Evolutionary conservation across 179 eudicot genomes (phyloP), one percentile per base, ranked within the genome.

Genomic region (Drosera spatulata): DNA sequence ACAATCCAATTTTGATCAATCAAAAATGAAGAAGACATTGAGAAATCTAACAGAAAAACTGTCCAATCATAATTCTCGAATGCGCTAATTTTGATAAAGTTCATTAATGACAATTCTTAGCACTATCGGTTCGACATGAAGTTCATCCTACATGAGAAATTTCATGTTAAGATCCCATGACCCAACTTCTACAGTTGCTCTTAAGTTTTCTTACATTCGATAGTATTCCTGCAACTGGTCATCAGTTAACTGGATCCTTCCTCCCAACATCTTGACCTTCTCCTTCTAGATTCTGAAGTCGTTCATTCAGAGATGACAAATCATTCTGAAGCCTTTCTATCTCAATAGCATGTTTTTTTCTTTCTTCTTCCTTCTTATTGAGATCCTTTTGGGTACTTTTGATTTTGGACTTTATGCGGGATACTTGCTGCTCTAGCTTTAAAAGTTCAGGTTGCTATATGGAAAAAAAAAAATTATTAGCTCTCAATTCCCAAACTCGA

Each of bases 401-500:
- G 54, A 86, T 81, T 78, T 87, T 86, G 53, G 84, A 77, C 61
- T 62, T 71, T 47, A 85, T 72, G 56, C 95, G 94, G 47, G 83
- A 73, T 68, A 64, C 77, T 70, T 83, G 91, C 80, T 86, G 94
- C 87, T 84, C 80, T 53, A 85, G 56, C 68, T 86, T 86, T 55
- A 86, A 64, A 71, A 86, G 71, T 68, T 90, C 95, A 60, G 94
- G 88, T 85, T 90, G 97, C 99, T 93, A 84, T 55, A 67, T 51
- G 50, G 44, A 50, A 50, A 69, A 70, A 54, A 53, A 48, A 55
- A 43, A 73, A 61, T 39, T 42, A 37, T 47, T 53, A 60, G 71
- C 43, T 65, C 54, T 12, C 49, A 45, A 10, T 6, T 40, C 22
- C 46, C 11, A 15, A 11, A 4, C 3, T 14, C 13, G 5, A 46